Percentiles rank a stretch among this genome's conserved stretches.
phyloP scores from a whole-genome alignment of 148 eudicot species.

The Vaccinium vitisidaea region DNA sequence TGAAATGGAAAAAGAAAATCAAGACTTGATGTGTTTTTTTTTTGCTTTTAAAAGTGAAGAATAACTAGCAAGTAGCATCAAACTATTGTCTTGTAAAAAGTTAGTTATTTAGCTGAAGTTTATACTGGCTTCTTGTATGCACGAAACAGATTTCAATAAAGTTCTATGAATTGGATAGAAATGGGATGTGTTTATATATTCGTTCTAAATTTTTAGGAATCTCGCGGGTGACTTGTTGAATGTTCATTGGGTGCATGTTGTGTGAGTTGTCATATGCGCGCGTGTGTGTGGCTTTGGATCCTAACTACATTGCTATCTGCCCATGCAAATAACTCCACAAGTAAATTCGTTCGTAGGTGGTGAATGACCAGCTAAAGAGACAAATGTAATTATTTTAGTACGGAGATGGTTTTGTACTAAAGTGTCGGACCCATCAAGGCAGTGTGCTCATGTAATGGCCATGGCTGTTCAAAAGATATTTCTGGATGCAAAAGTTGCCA shows the following conservation, averaged over 20 bases:
- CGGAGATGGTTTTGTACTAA: conserved; percentile 13
- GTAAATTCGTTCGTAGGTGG: background rate
- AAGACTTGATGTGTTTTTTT: background rate
- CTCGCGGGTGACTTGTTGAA: background rate
- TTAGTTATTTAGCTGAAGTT: background rate
- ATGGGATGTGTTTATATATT: background rate
- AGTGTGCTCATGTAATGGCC: conserved; percentile 99
- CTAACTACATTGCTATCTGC: background rate
- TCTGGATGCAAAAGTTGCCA: conserved; percentile 94
- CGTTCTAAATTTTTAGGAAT: background rate
- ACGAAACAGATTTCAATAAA: background rate
- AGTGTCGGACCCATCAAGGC: conserved; percentile 28
- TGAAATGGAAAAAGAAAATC: background rate
- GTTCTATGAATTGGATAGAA: background rate
- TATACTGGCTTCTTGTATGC: background rate
- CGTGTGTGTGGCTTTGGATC: background rate
- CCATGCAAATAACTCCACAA: background rate
- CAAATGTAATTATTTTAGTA: no score
- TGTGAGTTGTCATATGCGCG: background rate
- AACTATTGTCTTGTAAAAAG: background rate
- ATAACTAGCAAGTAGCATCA: background rate
- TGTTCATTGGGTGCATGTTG: background rate
- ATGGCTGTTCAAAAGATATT: conserved; percentile 99
- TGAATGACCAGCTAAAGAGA: no score
- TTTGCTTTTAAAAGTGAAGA: background rate